Conservation (phyloP, 345 rosid genomes). For the Rhizophora apiculata region DNA sequence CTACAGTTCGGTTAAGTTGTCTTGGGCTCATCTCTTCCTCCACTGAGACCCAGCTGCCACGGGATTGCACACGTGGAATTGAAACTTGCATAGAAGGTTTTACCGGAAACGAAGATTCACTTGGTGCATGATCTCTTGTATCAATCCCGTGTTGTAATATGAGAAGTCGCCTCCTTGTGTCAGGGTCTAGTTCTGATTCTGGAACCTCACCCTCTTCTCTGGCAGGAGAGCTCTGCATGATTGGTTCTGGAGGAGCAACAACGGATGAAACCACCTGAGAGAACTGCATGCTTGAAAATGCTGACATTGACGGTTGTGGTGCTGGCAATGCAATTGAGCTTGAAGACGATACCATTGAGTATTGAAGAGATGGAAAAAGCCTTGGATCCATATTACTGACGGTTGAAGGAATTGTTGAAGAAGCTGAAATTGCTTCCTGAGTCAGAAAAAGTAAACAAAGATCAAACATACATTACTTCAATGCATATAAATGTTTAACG, state of each 20-base stretch:
- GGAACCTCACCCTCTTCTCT: constrained; percentile 99
- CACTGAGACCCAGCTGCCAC: constrained; percentile 67
- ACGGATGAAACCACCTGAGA: constrained; percentile 47
- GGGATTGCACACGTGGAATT: constrained; percentile 57
- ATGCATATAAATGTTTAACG: background rate
- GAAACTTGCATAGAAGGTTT: constrained; percentile 64
- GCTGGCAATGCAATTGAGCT: constrained; percentile 47
- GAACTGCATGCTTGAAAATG: constrained; percentile 56
- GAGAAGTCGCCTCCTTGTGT: constrained; percentile 93
- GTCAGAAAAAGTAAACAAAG: constrained; percentile 17
- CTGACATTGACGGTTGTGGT: constrained; percentile 42
- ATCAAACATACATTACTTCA: constrained; percentile 7
- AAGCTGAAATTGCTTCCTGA: constrained; percentile 76
- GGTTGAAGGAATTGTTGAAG: constrained; percentile 54
- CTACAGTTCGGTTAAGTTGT: constrained; percentile 56
- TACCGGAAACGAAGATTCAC: constrained; percentile 65
- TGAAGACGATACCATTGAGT: constrained; percentile 61
- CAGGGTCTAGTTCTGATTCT: constrained; percentile 97
- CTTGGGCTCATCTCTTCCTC: constrained; percentile 88
- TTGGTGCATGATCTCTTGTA: constrained; percentile 60
- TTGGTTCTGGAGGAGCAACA: constrained; percentile 55
- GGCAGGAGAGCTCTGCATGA: constrained; percentile 85
- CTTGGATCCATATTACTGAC: constrained; percentile 59
- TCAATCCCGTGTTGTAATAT: constrained; percentile 98
- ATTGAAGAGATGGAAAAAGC: constrained; percentile 51